A percentile compares a stretch with the other conserved stretches of the same genome.
phyloP scores from a whole-genome alignment of 2,329 filamentous ascomycete species.

The Acrocalymma vagum region DNA sequence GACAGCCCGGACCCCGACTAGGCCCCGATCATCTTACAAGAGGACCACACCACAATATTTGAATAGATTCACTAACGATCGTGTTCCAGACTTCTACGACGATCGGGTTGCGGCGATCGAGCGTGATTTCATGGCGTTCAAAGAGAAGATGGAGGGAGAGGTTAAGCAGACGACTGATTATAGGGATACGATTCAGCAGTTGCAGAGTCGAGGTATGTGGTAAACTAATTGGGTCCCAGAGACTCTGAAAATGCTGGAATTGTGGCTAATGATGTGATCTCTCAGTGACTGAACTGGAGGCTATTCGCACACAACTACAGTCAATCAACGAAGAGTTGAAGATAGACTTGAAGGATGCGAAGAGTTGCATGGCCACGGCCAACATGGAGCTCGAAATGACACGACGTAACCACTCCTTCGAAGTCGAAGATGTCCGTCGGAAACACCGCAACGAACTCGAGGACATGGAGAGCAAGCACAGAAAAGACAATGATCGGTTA shows the following conservation, averaged over 20 bases:
- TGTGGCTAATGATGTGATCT: slow-evolving; percentile 4
- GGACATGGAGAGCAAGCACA: slow-evolving; percentile 61
- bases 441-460: slow-evolving; percentile 67
- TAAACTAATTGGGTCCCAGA: background rate
- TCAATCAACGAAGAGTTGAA: slow-evolving; percentile 66
- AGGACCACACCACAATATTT: slow-evolving; percentile 64
- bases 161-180: slow-evolving; percentile 72
- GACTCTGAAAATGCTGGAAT: background rate
- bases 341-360: slow-evolving; percentile 72
- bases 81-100: slow-evolving; percentile 78
- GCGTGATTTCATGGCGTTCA: slow-evolving; percentile 73
- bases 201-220: slow-evolving; percentile 76
- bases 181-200: slow-evolving; percentile 77
- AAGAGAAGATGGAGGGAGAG: slow-evolving; percentile 75
- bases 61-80: slow-evolving; percentile 77
- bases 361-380: slow-evolving; percentile 59
- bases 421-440: slow-evolving; percentile 60
- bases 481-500: slow-evolving; percentile 65
- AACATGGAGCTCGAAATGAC: slow-evolving; percentile 62
- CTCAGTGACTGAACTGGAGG: slow-evolving; percentile 66
- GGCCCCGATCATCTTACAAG: slow-evolving; percentile 25
- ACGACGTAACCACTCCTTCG: slow-evolving; percentile 60
- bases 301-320: slow-evolving; percentile 58
- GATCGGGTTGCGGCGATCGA: slow-evolving; percentile 80
- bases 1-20: slow-evolving; percentile 16